These are phyloP conservation scores for Alternaria viburni DNA, from an alignment of 2,329 filamentous ascomycete species.

Conservation along the genomic window DNA sequence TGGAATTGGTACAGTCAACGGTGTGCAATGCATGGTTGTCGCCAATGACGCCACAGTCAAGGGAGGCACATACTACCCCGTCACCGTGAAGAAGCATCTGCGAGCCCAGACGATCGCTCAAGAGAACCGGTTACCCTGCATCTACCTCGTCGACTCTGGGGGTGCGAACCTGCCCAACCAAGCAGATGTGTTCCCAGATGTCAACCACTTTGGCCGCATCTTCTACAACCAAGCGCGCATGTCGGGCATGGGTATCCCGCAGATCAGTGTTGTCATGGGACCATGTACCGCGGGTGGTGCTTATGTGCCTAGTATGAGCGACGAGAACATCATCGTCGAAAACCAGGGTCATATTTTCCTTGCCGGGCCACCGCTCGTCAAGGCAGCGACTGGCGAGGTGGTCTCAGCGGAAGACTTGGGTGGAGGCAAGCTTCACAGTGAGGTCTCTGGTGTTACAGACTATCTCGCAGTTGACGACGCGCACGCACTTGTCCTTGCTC, in stretches of 20 bases:
- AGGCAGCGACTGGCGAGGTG: slow-evolving; percentile 92
- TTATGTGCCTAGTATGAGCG: slow-evolving; percentile 96
- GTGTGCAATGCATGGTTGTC: slow-evolving; percentile 89
- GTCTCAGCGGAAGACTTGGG: slow-evolving; percentile 91
- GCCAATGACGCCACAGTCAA: slow-evolving; percentile 98
- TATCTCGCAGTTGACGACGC: slow-evolving; percentile 94
- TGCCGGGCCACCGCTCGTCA: slow-evolving; percentile 90
- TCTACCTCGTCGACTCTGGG: slow-evolving; percentile 95
- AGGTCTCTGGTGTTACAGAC: slow-evolving; percentile 90
- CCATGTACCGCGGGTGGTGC: slow-evolving; percentile 95
- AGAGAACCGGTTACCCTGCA: slow-evolving; percentile 82
- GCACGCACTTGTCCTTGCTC: slow-evolving; percentile 84
- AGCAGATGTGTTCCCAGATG: slow-evolving; percentile 92
- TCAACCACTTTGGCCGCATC: slow-evolving; percentile 94
- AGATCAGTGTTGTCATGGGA: slow-evolving; percentile 95
- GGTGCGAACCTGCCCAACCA: slow-evolving; percentile 95
- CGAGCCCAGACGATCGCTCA: slow-evolving; percentile 88
- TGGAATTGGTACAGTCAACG: slow-evolving; percentile 86
- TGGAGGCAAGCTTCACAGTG: slow-evolving; percentile 86
- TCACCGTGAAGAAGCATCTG: slow-evolving; percentile 97
- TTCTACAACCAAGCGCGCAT: slow-evolving; percentile 98
- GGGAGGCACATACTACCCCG: slow-evolving; percentile 94
- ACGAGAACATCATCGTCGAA: slow-evolving; percentile 95
- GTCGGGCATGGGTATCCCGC: slow-evolving; percentile 86
- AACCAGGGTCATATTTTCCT: slow-evolving; percentile 98